Base-by-base conservation (phyloP, 805 yeast species). In the Ogataea corticis region DNA sequence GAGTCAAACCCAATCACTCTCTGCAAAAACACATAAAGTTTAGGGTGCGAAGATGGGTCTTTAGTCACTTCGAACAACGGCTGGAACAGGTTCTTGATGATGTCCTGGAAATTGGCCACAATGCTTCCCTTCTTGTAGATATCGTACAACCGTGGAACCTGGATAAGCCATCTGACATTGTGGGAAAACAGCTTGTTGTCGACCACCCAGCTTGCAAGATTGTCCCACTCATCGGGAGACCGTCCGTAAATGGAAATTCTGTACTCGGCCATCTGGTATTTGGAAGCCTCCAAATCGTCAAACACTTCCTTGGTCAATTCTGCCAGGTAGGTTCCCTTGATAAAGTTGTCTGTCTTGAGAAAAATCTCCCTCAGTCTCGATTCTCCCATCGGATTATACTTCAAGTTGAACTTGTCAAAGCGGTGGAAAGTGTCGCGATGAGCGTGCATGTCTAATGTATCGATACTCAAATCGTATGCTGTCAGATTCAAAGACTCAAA, bases 381-480 rank as follows among this genome's bases (percentile, higher is more conserved):
- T 69, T 94, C 99, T 25, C 99, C 99, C 57, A 94, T 85, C 16
- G 99, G 99, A 63, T 94, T 94, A 70, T 94, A 94, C 66, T 94
- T 95, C 70, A 94, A 75, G 66, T 94, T 94, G 76, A 94, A 94
- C 69, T 94, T 94, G 68, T 94, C 99, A 62, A 94, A 94, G 58
- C 99, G 78, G 67, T 94, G 99, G 77, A 94, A 94, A 0, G 98
- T 87, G 61, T 94, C 99, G 53, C 91, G 87, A 66, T 94, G 99
- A 4, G 99, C 99, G 68, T 94, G 99, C 99, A 94, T 94, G 68
- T 94, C 99, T 55, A 94, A 76, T 2, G 99, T 95, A 61, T 94
- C 99, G 58, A 94, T 94, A 46, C 96, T 86, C 48, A 94, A 73
- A 63, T 94, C 99, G 63, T 95, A 94, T 1, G 97, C 98, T 0